Conservation (phyloP, 208 protist genomes). For the Wallacemonas sp. region DNA sequence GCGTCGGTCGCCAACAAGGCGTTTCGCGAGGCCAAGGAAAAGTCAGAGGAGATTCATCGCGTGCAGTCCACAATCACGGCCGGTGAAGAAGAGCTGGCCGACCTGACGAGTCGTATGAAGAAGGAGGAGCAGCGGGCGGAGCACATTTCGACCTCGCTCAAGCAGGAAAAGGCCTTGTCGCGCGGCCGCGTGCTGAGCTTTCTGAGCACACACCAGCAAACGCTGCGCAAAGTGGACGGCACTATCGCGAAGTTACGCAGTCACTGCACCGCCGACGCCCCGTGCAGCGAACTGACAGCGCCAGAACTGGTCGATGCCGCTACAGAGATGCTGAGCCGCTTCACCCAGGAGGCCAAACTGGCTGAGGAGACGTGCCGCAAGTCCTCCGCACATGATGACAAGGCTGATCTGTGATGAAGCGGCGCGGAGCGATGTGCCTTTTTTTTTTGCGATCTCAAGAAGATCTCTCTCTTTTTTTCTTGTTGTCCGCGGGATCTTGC, state of each 20-base stretch:
- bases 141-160: not conserved
- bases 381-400: too few relatives aligned
- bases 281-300: not conserved
- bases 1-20: conserved; percentile 32
- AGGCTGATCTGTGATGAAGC: too few relatives aligned
- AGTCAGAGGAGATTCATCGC: conserved; percentile 22
- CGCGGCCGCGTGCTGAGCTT: conserved; percentile 1
- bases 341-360: not conserved
- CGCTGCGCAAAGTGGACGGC: not conserved
- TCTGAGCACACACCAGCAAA: conserved; percentile 2
- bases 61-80: conserved; percentile 11
- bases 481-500: too few relatives aligned
- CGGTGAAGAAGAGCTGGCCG: conserved; percentile 21
- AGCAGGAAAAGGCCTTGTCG: conserved; percentile 8
- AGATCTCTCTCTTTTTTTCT: too few relatives aligned
- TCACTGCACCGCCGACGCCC: too few relatives aligned
- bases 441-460: too few relatives aligned
- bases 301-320: not conserved
- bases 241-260: not conserved
- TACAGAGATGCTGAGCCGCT: not conserved
- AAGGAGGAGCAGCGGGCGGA: conserved; percentile 16
- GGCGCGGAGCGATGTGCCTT: too few relatives aligned
- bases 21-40: conserved; percentile 55
- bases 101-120: conserved; percentile 8
- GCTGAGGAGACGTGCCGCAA: conserved; percentile 11